phyloP scores from a whole-genome alignment of 2,329 filamentous ascomycete genomes.

The Exophiala mesophila region DNA sequence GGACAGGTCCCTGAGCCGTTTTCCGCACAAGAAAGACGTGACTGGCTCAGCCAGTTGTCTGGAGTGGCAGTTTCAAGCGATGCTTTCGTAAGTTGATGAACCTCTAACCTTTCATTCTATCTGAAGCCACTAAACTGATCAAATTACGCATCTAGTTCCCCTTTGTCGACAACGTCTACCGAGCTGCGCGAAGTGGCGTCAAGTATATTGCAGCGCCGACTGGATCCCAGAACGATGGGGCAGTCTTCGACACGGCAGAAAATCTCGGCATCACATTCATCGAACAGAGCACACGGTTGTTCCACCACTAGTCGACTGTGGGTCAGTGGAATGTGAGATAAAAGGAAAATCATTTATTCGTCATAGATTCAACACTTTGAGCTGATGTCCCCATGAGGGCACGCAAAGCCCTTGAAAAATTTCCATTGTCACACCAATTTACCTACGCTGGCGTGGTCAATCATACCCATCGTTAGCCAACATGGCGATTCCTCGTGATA shows the following conservation, averaged over 20 bases:
- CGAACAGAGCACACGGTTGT: slow-evolving; percentile 87
- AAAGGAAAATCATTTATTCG: no score
- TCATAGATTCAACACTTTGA: no score
- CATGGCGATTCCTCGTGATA: no score
- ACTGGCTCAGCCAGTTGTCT: slow-evolving; percentile 74
- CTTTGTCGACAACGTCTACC: slow-evolving; percentile 97
- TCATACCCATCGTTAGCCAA: no score
- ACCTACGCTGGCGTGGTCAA: no score
- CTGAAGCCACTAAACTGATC: background rate
- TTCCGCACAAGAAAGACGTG: slow-evolving; percentile 74
- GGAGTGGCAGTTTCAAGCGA: slow-evolving; percentile 83
- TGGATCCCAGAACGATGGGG: slow-evolving; percentile 56
- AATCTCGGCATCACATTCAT: slow-evolving; percentile 90
- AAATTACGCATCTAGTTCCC: slow-evolving; percentile 85
- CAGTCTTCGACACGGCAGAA: slow-evolving; percentile 73
- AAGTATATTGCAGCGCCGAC: slow-evolving; percentile 95
- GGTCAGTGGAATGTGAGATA: no score
- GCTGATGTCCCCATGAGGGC: no score
- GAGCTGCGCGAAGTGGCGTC: slow-evolving; percentile 77
- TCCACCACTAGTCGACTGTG: slow-evolving; percentile 97
- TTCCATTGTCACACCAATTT: no score
- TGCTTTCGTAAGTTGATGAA: slow-evolving; percentile 75
- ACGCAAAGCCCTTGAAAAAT: no score
- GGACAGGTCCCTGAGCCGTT: slow-evolving; percentile 67
- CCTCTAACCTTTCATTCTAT: background rate